Conservation (phyloP, 2,329 filamentous ascomycete genomes). For the Fusarium nygamai region DNA sequence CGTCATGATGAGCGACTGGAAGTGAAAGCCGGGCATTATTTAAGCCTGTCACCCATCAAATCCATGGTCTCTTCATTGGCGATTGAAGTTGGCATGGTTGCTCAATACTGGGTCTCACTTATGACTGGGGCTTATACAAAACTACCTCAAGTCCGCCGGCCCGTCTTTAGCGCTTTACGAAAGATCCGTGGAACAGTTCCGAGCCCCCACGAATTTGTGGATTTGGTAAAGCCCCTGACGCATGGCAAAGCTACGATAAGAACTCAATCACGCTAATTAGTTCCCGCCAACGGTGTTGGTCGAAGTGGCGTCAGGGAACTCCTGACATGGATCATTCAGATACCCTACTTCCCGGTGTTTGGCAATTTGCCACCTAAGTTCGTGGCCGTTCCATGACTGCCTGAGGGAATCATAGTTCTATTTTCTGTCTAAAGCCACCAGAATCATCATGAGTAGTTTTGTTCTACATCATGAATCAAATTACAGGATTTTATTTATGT, state of each 20-base stretch:
- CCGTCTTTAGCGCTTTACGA: neutral
- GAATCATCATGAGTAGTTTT: neutral
- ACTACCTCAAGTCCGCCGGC: neutral
- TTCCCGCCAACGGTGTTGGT: neutral
- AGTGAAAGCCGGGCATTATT: neutral
- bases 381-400: neutral
- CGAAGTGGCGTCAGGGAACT: neutral
- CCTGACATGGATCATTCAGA: neutral
- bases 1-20: neutral
- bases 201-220: neutral
- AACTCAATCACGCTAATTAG: neutral
- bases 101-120: neutral
- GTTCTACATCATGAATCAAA: neutral
- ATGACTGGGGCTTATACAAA: neutral
- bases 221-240: neutral
- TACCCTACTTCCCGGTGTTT: neutral
- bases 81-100: neutral
- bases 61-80: neutral
- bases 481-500: neutral
- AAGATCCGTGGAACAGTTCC: neutral
- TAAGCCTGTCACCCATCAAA: neutral
- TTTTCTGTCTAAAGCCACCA: neutral
- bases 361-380: neutral
- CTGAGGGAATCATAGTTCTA: neutral
- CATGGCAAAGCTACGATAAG: neutral